These are phyloP conservation scores for Gremmenia infestans DNA, from an alignment of 2,329 filamentous ascomycete genomes.

Conservation along the genomic window DNA sequence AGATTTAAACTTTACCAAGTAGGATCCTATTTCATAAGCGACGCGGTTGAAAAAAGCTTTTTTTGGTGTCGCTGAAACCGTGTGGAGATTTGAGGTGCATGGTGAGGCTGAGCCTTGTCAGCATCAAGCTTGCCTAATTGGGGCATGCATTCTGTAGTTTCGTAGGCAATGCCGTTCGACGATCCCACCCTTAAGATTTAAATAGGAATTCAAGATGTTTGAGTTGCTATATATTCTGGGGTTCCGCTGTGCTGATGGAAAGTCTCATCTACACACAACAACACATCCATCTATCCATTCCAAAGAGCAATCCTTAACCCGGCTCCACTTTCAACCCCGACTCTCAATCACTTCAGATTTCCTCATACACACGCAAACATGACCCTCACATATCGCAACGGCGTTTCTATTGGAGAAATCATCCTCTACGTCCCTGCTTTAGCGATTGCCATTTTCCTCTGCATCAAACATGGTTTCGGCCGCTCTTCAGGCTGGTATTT, in stretches of 20 bases:
- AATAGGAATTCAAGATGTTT: not conserved
- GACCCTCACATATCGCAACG: constrained; percentile 32
- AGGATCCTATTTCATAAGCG: too few species aligned
- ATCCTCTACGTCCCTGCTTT: constrained; percentile 37
- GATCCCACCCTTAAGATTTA: too few species aligned
- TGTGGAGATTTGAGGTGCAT: too few species aligned
- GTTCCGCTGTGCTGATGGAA: not conserved
- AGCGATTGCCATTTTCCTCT: constrained; percentile 34
- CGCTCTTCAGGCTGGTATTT: constrained; percentile 48
- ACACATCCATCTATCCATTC: not conserved
- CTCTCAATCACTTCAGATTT: not conserved
- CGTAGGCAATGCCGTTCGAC: not conserved
- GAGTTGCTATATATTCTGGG: constrained; percentile 7
- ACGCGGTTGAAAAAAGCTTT: too few species aligned
- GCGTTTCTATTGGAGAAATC: constrained; percentile 40
- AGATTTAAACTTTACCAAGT: too few species aligned
- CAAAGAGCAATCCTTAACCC: not conserved
- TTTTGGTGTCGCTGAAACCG: too few species aligned
- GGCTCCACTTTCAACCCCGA: not conserved
- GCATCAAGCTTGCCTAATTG: not conserved
- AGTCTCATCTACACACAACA: not conserved
- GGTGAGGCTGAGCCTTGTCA: not conserved
- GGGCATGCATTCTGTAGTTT: not conserved
- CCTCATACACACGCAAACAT: constrained; percentile 6
- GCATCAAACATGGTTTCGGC: constrained; percentile 40